Conservation (phyloP, 2,329 filamentous ascomycete species). For the Proliferodiscus dingleyae region DNA sequence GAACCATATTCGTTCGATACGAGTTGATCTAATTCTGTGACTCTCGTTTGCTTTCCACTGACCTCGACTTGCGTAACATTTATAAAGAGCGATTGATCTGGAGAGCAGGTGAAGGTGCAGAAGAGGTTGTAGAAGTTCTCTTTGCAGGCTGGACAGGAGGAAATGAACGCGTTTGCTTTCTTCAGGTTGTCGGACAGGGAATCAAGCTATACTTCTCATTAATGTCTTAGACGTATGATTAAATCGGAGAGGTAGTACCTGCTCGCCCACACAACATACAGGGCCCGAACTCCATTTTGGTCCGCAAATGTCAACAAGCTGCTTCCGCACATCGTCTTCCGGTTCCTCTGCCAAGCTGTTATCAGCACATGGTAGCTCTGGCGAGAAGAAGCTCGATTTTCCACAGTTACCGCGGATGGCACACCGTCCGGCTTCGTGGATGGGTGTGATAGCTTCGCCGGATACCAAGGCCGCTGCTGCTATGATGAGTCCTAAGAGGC, state of each 20-base stretch:
- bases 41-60: slow-evolving; percentile 53
- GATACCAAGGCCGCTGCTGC: slow-evolving; percentile 13
- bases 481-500: slow-evolving; percentile 19
- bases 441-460: slow-evolving; percentile 37
- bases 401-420: slow-evolving; percentile 90
- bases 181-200: slow-evolving; percentile 78
- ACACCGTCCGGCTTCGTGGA: slow-evolving; percentile 83
- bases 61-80: slow-evolving; percentile 76
- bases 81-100: slow-evolving; percentile 90
- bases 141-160: slow-evolving; percentile 93
- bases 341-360: slow-evolving; percentile 78
- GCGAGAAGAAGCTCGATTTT: slow-evolving; percentile 83
- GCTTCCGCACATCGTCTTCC: slow-evolving; percentile 63
- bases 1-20: slow-evolving; percentile 78
- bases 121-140: slow-evolving; percentile 98
- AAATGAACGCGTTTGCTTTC: slow-evolving; percentile 82
- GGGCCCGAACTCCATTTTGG: slow-evolving; percentile 77
- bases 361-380: slow-evolving; percentile 86
- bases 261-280: slow-evolving; percentile 78
- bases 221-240: not conserved
- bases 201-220: slow-evolving; percentile 53
- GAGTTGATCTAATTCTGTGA: slow-evolving; percentile 86
- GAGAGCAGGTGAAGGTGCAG: slow-evolving; percentile 97
- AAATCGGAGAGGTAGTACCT: slow-evolving; percentile 47
- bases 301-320: slow-evolving; percentile 82